Base-by-base conservation (phyloP, 768 basidiomycete genomes). In the Floccularia luteovirens region DNA sequence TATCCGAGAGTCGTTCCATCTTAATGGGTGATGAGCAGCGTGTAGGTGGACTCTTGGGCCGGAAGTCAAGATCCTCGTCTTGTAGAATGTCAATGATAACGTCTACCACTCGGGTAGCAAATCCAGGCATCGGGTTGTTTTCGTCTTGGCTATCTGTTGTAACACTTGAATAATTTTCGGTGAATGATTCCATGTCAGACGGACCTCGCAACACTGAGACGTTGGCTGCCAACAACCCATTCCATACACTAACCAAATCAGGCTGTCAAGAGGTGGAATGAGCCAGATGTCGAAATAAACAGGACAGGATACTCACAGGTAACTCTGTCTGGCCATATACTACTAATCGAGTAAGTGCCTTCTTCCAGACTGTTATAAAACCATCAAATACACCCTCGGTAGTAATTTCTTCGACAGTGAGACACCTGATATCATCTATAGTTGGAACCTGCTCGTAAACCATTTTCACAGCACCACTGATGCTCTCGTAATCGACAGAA, bases 331-430 rank as follows among this genome's bases (percentile, higher is more conserved):
- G 61, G 34, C 72, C 71, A 38, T 56, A 54, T 46, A 77, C 59
- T 43, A 71, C 64, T 32, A 83, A 51, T 41, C 56, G 57, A 20
- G 58, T 54, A 44, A 72, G 37, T 17, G 71, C 58, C 46, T 64
- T 59, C 54, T 52, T 72, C 81, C 81, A 85, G 3, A 76, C 54
- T 4, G 63, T 60, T 24, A 80, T 54, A 35, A 84, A 45, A 5
- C 66, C 67, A 1, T 70, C 55, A 46, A 79, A 74, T 10, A 78
- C 64, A 62, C 72, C 77, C 4, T 66, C 63, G 40, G 57, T 60
- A 13, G 67, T 57, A 28, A 87, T 52, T 49, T 88, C 82, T 10
- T 77, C 72, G 27, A 62, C 57, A 5, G 67, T 75, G 44, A 89
- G 58, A n/a, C 68, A 56, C 16, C 77, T 64, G 23, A 87, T 59